Percentiles rank a stretch among this genome's conserved stretches.
These are phyloP conservation scores for Saprolegnia diclina DNA, from an alignment of 352 stramenopile genomes.

Conservation along the genomic window DNA sequence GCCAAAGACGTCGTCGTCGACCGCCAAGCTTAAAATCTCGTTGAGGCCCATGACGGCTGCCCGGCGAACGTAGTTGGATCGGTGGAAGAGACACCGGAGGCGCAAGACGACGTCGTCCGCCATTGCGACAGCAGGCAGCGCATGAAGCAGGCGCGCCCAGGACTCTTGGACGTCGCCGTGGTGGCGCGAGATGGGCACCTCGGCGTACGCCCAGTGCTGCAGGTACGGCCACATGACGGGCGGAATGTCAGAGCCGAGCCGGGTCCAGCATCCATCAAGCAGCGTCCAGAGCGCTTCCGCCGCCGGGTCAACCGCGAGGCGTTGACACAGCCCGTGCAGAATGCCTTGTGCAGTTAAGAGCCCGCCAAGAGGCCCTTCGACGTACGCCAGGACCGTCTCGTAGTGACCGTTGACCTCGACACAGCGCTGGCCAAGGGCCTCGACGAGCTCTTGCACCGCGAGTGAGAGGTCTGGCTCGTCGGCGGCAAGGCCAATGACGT, in stretches of 20 bases:
- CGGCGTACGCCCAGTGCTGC: conserved; percentile 18
- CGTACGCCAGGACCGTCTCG: not conserved
- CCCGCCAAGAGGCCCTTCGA: not conserved
- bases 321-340: not conserved
- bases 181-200: not conserved
- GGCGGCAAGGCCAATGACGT: not conserved
- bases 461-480: not conserved
- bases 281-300: not conserved
- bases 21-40: not conserved
- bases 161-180: conserved; percentile 3
- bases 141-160: not conserved
- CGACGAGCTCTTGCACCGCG: not conserved
- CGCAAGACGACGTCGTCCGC: not conserved
- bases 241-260: not conserved
- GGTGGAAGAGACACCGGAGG: conserved; percentile 5
- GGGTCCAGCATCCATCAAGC: not conserved
- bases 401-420: not conserved
- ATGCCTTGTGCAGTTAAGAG: not conserved
- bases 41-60: conserved; percentile 2
- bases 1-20: not conserved
- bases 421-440: not conserved
- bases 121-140: not conserved
- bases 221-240: not conserved
- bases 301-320: not conserved
- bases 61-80: conserved; percentile 13